phyloP scores from a whole-genome alignment of 495 filamentous ascomycete species.

The Talaromyces wortmannii region DNA sequence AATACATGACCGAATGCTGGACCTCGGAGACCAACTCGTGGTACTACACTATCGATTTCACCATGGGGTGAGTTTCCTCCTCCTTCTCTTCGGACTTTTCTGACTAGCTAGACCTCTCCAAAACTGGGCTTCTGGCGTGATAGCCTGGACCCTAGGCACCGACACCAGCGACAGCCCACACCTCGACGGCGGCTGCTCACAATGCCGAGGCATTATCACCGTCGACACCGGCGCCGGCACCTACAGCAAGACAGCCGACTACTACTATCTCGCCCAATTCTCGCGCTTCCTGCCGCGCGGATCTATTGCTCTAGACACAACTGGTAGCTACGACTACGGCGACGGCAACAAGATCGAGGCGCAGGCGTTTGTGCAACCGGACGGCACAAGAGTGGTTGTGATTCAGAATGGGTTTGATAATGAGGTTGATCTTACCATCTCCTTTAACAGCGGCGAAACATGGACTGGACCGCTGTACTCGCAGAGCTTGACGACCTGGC shows the following conservation, averaged over 20 bases:
- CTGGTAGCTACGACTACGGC: slow-evolving; percentile 40
- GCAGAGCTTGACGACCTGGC: slow-evolving; percentile 43
- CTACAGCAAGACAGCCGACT: slow-evolving; percentile 41
- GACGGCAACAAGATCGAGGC: slow-evolving; percentile 35
- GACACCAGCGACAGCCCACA: slow-evolving; percentile 44
- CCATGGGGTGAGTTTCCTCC: slow-evolving; percentile 24
- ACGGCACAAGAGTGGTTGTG: slow-evolving; percentile 42
- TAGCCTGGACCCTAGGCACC: slow-evolving; percentile 49
- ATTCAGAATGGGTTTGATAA: slow-evolving; percentile 46
- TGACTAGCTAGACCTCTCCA: slow-evolving; percentile 28
- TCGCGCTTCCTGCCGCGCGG: slow-evolving; percentile 48
- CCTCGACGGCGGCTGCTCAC: slow-evolving; percentile 40
- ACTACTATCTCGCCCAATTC: slow-evolving; percentile 52
- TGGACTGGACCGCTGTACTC: slow-evolving; percentile 43
- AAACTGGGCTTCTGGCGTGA: slow-evolving; percentile 46
- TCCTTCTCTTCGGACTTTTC: not conserved
- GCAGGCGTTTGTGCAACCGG: slow-evolving; percentile 42
- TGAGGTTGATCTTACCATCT: slow-evolving; percentile 38
- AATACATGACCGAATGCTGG: slow-evolving; percentile 58
- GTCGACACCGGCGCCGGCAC: slow-evolving; percentile 27
- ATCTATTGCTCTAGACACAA: slow-evolving; percentile 37
- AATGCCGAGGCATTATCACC: slow-evolving; percentile 42
- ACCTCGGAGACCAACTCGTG: slow-evolving; percentile 37
- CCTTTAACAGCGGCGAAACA: slow-evolving; percentile 32
- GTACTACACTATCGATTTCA: slow-evolving; percentile 46